Evolutionary conservation across 2,329 filamentous ascomycete genomes (phyloP), one percentile per base, ranked within the genome.

Genomic region (Aureobasidium sp.): DNA sequence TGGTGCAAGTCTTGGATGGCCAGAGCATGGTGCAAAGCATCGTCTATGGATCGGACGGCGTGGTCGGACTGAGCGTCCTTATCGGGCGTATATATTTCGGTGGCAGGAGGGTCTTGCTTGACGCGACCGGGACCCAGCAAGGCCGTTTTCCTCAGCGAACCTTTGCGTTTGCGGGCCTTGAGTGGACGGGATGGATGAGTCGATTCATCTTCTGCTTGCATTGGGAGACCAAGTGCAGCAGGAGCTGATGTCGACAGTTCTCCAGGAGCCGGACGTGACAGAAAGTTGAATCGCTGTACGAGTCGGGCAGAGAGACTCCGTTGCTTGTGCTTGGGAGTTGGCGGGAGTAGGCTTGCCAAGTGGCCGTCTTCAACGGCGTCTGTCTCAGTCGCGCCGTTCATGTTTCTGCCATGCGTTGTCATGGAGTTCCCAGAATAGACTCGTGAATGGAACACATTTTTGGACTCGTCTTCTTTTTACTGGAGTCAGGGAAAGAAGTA

Each of bases 61-160:
- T 64, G 61, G 57, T 37, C 47, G 47, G 54, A 55, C 55, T 58
- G 53, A 60, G 67, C 50, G 62, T 59, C 37, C 15, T 55, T 41
- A 29, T 30, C 39, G 16, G n/a, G 34, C 15, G 1, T 55, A 69
- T 45, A 66, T 67, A 59, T 71, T 67, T 42, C 30, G 47, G 57
- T 60, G 57, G 57, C 47, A 50, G 57, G 57, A 52, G 37, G 47
- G 27, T 60, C 57, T 45, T 50, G 45, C 81, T 84, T 64, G 27
- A 72, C 64, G n/a, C 69, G 65, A 57, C 87, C 87, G 65, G 88
- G 88, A n/a, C 90, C 90, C 21, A 96, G 80, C 53, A 96, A 79
- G 30, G 91, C 91, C 11, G 90, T 90, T 75, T 96, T 96, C 63
- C 92, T 84, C 72, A 97, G 78, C 11, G 92, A 96, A 4, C 91